Base-by-base conservation (phyloP, 2,329 filamentous ascomycete species). In the Penicillium fuscoglaucum region DNA sequence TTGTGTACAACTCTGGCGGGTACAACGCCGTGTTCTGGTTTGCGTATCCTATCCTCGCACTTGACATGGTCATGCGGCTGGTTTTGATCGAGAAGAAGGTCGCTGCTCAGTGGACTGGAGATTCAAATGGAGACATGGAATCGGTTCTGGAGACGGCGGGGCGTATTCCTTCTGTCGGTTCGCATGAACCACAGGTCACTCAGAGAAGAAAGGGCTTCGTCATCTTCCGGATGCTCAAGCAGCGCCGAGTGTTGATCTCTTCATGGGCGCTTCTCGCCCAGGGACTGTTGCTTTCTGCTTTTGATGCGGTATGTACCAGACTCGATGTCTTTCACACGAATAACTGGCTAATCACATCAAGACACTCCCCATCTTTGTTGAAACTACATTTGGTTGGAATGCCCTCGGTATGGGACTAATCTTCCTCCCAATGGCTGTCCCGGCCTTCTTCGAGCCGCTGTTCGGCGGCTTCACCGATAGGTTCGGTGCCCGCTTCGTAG, bases 41-140 rank as follows among this genome's bases (percentile, higher is more conserved):
- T 26, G 82, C 80, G 0, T 78, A 84, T 48, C 80, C 75, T 0
- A 70, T 88, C 9, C 68, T 89, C 1, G 78, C 67, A 0, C 59
- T 88, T 17, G 86, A 89, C 68, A 83, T 88, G 58, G 55, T 83
- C 24, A 82, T 88, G 79, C 81, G 87, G 13, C 65, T 86, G 0
- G 68, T 84, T 6, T 78, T 89, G 52, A 79, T 89, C n/a, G 86
- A 89, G 71, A 87, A 86, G 71, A 85, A 84, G 67, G 78, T 80
- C 1, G 84, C 84, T 4, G 61, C 62, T 13, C 64, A 70, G 21
- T 71, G 74, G 47, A 47, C 21, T 15, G 49, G 29, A 53, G 31
- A 41, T 26, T 49, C 50, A 2, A 60, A 44, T 45, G 46, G 24
- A 13, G 52, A 53, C 12, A 70, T 47, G 76, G 70, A 63, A 77